Evolutionary conservation across 1,284 basidiomycete species (phyloP).

Genomic region (Austropuccinia psidii): DNA sequence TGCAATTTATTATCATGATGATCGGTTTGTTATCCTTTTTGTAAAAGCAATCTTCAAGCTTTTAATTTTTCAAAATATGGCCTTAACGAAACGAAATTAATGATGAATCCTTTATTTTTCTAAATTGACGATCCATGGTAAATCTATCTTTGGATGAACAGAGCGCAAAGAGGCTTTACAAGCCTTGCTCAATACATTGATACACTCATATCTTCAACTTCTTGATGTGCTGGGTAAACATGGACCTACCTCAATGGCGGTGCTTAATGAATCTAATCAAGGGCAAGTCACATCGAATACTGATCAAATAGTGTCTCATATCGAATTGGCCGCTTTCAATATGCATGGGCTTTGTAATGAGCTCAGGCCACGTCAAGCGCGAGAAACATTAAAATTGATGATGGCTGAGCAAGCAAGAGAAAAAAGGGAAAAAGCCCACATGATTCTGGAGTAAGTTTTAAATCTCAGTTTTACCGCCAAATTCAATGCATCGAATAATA

Average conservation of each 20-base stretch:
- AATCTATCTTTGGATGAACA: neutral
- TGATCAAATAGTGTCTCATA: slow-evolving; percentile 26
- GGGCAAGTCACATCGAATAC: neutral
- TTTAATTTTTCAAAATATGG: neutral
- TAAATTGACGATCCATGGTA: too few relatives aligned
- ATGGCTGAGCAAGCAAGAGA: neutral
- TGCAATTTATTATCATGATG: neutral
- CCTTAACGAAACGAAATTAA: too few relatives aligned
- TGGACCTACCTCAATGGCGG: neutral
- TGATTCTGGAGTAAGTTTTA: neutral
- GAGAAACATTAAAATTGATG: slow-evolving; percentile 22
- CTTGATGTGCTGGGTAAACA: neutral
- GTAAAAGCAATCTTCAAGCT: neutral
- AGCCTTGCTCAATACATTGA: slow-evolving; percentile 4
- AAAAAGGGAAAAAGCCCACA: slow-evolving; percentile 1
- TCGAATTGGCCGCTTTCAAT: slow-evolving; percentile 24
- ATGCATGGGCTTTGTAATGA: slow-evolving; percentile 33
- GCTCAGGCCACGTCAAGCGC: slow-evolving; percentile 13
- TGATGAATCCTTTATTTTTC: too few relatives aligned
- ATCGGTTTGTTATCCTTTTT: neutral
- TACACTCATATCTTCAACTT: slow-evolving; percentile 4
- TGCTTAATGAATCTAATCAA: neutral
- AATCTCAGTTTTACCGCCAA: neutral
- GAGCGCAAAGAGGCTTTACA: slow-evolving; percentile 18
- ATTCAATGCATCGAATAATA: neutral